phyloP scores from a whole-genome alignment of 805 yeast genomes.

The Candida nanaspora region DNA sequence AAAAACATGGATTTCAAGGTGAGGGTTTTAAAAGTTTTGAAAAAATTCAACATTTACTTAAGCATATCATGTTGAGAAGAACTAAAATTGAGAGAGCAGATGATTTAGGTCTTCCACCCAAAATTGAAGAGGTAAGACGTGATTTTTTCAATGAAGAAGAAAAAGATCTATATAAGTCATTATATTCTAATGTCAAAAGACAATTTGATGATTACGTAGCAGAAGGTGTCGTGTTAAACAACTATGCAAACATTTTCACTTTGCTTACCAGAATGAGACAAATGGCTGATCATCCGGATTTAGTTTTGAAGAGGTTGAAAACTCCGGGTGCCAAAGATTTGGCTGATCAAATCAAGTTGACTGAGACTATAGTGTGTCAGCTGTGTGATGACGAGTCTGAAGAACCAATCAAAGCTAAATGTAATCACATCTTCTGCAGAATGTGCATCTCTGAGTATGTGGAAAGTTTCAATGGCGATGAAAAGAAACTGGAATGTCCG shows the following conservation, averaged over 20 bases:
- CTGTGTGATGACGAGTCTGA: slow-evolving; percentile 97
- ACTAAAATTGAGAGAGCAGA: slow-evolving; percentile 96
- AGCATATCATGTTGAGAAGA: slow-evolving; percentile 84
- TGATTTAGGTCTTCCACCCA: slow-evolving; percentile 94
- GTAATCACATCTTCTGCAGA: slow-evolving; percentile 91
- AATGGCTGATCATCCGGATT: slow-evolving; percentile 96
- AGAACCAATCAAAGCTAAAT: slow-evolving; percentile 90
- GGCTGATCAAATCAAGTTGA: slow-evolving; percentile 22
- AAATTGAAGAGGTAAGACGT: slow-evolving; percentile 81
- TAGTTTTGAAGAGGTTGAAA: slow-evolving; percentile 67
- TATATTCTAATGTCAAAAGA: slow-evolving; percentile 81
- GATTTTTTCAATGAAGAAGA: slow-evolving; percentile 93
- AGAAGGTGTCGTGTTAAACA: slow-evolving; percentile 92
- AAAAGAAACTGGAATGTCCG: slow-evolving; percentile 71
- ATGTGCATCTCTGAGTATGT: slow-evolving; percentile 87
- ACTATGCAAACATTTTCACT: slow-evolving; percentile 95
- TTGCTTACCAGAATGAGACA: slow-evolving; percentile 96
- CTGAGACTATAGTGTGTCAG: slow-evolving; percentile 67
- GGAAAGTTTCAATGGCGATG: slow-evolving; percentile 65
- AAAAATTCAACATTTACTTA: slow-evolving; percentile 65
- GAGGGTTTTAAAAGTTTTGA: slow-evolving; percentile 75
- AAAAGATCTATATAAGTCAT: slow-evolving; percentile 81
- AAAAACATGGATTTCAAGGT: slow-evolving; percentile 73
- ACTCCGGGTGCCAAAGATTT: slow-evolving; percentile 28
- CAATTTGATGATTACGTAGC: slow-evolving; percentile 90